A percentile compares a stretch with the other conserved stretches of the same genome.
phyloP scores from a whole-genome alignment of 257 asterid species.

The Nicotiana sylvestris region DNA sequence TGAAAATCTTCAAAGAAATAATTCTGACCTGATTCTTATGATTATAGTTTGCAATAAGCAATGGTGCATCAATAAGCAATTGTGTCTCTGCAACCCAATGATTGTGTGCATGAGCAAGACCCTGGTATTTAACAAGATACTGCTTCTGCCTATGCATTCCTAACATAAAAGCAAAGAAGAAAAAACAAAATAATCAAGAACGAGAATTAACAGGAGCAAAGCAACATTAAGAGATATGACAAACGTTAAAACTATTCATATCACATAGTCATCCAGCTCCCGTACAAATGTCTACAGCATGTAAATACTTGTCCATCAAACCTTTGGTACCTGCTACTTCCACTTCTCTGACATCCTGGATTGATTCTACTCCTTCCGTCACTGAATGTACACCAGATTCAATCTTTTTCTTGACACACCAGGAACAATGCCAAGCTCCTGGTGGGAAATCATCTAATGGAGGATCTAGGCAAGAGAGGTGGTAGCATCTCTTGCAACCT shows the following conservation, averaged over 20 bases:
- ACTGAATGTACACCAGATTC: conserved; percentile 59
- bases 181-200: conserved; percentile 18
- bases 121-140: conserved; percentile 63
- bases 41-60: conserved; percentile 37
- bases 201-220: not conserved
- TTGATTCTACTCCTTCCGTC: conserved; percentile 58
- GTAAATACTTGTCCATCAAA: conserved; percentile 22
- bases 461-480: conserved; percentile 49
- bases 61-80: conserved; percentile 42
- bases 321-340: conserved; percentile 49
- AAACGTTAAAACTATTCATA: not conserved
- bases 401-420: conserved; percentile 60
- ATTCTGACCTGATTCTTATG: conserved; percentile 41
- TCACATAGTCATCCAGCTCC: not conserved
- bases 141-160: conserved; percentile 62
- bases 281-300: not conserved
- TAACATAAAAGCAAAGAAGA: conserved; percentile 24
- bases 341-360: conserved; percentile 60
- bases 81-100: conserved; percentile 62
- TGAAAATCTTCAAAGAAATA: not conserved
- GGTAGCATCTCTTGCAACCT: conserved; percentile 56
- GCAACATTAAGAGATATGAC: not conserved
- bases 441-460: conserved; percentile 36
- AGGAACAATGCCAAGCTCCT: conserved; percentile 65
- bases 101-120: conserved; percentile 73